Base-by-base conservation (phyloP, 192 early-diverging fungal species). In the Fimicolochytrium jonesii region DNA sequence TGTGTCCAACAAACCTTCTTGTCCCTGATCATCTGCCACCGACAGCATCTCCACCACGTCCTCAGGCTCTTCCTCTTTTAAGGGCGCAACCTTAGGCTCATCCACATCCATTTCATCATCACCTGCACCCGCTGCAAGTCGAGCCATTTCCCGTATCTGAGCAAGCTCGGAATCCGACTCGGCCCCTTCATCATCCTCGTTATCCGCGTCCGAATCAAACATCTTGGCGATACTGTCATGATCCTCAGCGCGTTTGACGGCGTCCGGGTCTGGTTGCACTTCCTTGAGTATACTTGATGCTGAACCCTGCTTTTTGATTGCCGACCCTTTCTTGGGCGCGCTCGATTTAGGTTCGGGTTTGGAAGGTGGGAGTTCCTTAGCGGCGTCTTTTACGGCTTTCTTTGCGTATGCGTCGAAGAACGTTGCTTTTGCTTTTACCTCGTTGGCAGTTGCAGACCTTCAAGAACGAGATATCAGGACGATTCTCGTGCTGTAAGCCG, bases 391-490 rank as follows among this genome's bases (percentile, higher is more conserved):
- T 5, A 51, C 36, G 20, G 50, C 22, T 29, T 57, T 44, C 25
- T 66, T 55, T 7, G 39, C 54, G 20, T 56, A 37, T 20, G 42
- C 45, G 43, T 66, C 54, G 33, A 66, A 66, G 44, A 66, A 66
- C n/a, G 64, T 35, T 10, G 53, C 17, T 36, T 57, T 56, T 2
- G 18, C 28, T 15, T 64, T 64, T 33, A 28, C 20, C n/a, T n/a
- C 23, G 2, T 43, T 42, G 4, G 53, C 30, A 4, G 33, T 55
- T 6, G 31, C 7, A 5, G 53, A 55, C 35, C 53, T 55, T 30
- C 13, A 37, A 44, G 17, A 2, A 37, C 17, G 3, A 4, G 17
- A n/a, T 23, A 2, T 36, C 2, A 32, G 2, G 53, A 28, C 18
- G 13, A 36, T 34, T 23, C 3, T 55, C 20, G 22, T 28, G 15